Percentiles rank a stretch among this genome's conserved stretches.
Conservation (phyloP, 805 yeast genomes). For the Lipomyces japonicus region DNA sequence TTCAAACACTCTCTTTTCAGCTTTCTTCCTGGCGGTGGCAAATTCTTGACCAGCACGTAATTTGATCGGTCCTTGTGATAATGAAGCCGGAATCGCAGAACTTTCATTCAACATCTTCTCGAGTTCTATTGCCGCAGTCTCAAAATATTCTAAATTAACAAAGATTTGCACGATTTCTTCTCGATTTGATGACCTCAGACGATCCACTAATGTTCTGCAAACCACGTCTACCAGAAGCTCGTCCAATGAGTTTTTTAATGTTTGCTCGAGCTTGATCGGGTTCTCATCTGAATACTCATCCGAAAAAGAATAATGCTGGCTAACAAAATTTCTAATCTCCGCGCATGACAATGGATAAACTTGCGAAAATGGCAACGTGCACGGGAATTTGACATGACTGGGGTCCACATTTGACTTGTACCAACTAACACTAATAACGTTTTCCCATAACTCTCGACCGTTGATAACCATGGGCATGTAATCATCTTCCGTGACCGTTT, state of each 20-base stretch:
- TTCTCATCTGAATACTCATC: conserved; percentile 63
- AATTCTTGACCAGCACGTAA: conserved; percentile 19
- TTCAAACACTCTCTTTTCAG: conserved; percentile 77
- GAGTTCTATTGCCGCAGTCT: conserved; percentile 68
- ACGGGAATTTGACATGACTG: conserved; percentile 43
- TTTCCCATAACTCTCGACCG: conserved; percentile 55
- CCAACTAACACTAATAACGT: conserved; percentile 67
- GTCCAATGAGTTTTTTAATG: conserved; percentile 62
- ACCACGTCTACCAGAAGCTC: conserved; percentile 64
- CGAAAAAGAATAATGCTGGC: conserved; percentile 60
- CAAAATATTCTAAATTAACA: conserved; percentile 82
- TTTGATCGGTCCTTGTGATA: conserved; percentile 16
- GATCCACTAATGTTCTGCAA: conserved; percentile 56
- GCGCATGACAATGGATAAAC: conserved; percentile 85
- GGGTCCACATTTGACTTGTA: conserved; percentile 46
- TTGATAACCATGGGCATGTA: conserved; percentile 80
- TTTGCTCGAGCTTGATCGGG: conserved; percentile 54
- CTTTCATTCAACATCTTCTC: conserved; percentile 42
- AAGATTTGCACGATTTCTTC: conserved; percentile 88
- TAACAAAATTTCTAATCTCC: conserved; percentile 61
- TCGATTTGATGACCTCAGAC: conserved; percentile 68
- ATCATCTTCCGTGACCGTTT: conserved; percentile 70
- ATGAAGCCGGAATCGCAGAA: conserved; percentile 26
- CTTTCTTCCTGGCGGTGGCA: conserved; percentile 52
- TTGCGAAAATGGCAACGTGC: conserved; percentile 80